Evolutionary conservation across 305 asterid genomes (phyloP).

Genomic region (Ajuga reptans): DNA sequence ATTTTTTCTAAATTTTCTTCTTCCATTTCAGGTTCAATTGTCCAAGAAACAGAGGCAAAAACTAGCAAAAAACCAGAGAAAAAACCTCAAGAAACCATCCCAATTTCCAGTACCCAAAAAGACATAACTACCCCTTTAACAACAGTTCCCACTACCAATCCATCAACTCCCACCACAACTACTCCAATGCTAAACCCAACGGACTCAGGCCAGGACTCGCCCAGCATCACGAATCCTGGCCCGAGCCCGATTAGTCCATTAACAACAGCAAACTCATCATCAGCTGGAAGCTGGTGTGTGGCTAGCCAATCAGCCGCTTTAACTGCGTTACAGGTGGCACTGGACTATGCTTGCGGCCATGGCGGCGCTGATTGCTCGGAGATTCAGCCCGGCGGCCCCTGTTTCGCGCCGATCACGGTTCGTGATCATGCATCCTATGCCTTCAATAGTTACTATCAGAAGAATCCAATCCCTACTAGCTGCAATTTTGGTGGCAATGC

Average conservation of each 20-base stretch:
- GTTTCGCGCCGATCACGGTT: slow-evolving; percentile 43
- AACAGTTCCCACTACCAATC: slow-evolving; percentile 47
- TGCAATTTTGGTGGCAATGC: slow-evolving; percentile 77
- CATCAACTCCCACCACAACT: slow-evolving; percentile 32
- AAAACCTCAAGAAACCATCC: background rate
- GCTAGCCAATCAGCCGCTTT: slow-evolving; percentile 52
- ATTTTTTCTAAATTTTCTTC: background rate
- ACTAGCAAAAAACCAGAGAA: background rate
- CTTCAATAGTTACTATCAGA: slow-evolving; percentile 63
- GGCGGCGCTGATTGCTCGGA: slow-evolving; percentile 61
- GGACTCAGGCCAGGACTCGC: slow-evolving; percentile 35
- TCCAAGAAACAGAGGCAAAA: slow-evolving; percentile 15
- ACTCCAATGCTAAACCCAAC: slow-evolving; percentile 48
- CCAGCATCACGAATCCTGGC: slow-evolving; percentile 18
- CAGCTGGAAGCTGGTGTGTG: slow-evolving; percentile 69
- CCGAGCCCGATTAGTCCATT: slow-evolving; percentile 25
- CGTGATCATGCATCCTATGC: slow-evolving; percentile 65
- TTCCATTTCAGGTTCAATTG: slow-evolving; percentile 24
- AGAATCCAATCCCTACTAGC: slow-evolving; percentile 63
- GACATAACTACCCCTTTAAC: slow-evolving; percentile 64
- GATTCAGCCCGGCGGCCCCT: slow-evolving; percentile 59
- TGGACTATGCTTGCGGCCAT: slow-evolving; percentile 71
- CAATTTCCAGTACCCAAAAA: slow-evolving; percentile 34
- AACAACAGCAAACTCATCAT: slow-evolving; percentile 21
- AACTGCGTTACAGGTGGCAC: slow-evolving; percentile 44